These are phyloP conservation scores for Phaeosphaeria sp. DNA, from an alignment of 2,329 filamentous ascomycete genomes.

Conservation along the genomic window DNA sequence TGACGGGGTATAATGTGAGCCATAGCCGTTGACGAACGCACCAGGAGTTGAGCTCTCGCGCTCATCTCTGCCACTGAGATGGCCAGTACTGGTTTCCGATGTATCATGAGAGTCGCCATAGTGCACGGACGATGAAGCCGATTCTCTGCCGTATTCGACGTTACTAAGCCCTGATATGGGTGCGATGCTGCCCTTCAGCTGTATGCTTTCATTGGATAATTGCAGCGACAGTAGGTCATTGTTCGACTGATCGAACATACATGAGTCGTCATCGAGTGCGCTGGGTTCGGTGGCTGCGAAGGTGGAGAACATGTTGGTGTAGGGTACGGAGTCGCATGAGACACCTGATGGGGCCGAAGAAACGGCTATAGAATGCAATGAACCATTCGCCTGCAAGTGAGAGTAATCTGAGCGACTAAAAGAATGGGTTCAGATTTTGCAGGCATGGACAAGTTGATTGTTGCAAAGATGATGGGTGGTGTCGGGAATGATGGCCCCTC, in stretches of 20 bases:
- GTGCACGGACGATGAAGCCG: constrained; percentile 49
- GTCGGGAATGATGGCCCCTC: constrained; percentile 22
- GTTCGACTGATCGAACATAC: constrained; percentile 42
- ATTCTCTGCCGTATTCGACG: constrained; percentile 48
- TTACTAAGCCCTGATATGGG: constrained; percentile 44
- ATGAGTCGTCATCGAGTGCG: constrained; percentile 43
- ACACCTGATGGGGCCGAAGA: constrained; percentile 36
- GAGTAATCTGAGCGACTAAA: constrained; percentile 14
- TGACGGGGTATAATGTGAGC: constrained; percentile 36
- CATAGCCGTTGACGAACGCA: constrained; percentile 35
- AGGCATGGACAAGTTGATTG: constrained; percentile 38
- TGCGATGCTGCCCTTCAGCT: constrained; percentile 41
- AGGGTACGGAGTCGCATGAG: constrained; percentile 28
- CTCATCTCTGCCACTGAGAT: constrained; percentile 41
- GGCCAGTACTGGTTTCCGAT: constrained; percentile 44
- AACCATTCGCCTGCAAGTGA: constrained; percentile 29
- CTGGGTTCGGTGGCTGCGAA: constrained; percentile 42
- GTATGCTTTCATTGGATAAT: constrained; percentile 40
- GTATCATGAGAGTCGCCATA: constrained; percentile 45
- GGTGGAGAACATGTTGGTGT: constrained; percentile 44
- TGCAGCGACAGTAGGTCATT: constrained; percentile 42
- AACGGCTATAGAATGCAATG: constrained; percentile 27
- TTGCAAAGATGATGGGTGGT: constrained; percentile 36
- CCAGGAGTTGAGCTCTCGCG: constrained; percentile 39
- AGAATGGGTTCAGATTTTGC: constrained; percentile 16